Evolutionary conservation across 192 early-diverging fungal species (phyloP), one percentile per base, ranked within the genome.

Genomic region (Gryganskiella cystojenkinii): DNA sequence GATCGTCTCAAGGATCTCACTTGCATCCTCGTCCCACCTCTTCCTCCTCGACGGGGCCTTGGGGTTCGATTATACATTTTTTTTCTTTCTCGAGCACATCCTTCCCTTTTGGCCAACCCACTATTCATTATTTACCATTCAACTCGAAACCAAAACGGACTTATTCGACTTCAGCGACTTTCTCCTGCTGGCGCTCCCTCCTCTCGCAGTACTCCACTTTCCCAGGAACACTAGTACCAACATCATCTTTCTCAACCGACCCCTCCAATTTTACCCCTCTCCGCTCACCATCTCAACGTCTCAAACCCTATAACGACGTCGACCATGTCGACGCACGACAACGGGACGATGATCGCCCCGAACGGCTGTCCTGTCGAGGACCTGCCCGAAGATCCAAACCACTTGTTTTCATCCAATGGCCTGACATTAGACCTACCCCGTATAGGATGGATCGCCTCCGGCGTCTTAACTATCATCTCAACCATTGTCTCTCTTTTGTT

Each of bases 401-500:
- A 25, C 22, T 55, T 80, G 20, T 80, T 70, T 44, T 67, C 78
- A 10, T 22, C 57, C 44, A 61, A 61, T 42, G 74, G 74, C 1
- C 7, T 75, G n/a, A 74, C 24, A 1, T 55, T 81, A 10, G 69
- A 69, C 46, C 79, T 85, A 0, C 88, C 87, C 71, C 83, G 87
- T 56, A 80, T 90, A 43, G 89, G 89, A 19, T 90, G 89, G 89
- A 84, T 86, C 58, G 66, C 82, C 31, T 64, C 86, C 7, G 89
- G 89, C 14, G 42, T 74, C 35, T 88, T 75, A 64, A 80, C 86
- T 0, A 67, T 90, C 20, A 65, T 64, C 3, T 79, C 89, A 2
- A 84, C 81, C 25, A 66, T 82, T 22, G 71, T 89, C 31, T 86
- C 87, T 20, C 61, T 73, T 8, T 27, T 86, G 7, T 75, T 88